Conservation (phyloP, 352 stramenopile genomes). For the Pythium chondricola region DNA sequence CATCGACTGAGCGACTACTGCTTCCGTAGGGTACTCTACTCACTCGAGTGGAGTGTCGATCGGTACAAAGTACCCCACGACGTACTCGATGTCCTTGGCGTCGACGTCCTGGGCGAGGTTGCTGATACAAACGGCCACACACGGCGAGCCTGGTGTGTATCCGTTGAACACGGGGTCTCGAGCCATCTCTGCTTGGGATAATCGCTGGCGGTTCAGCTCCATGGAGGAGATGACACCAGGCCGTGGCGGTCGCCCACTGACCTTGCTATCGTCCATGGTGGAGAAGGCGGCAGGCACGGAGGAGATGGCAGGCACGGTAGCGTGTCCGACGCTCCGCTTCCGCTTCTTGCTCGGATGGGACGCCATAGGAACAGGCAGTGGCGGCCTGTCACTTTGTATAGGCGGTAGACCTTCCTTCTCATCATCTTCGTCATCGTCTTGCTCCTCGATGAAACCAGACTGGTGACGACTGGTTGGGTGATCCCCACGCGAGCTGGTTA, state of each 20-base stretch:
- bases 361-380: too few relatives aligned
- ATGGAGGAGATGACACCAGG: constrained; percentile 53
- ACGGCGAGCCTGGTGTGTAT: constrained; percentile 30
- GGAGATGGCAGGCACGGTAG: not conserved
- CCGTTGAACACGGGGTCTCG: constrained; percentile 28
- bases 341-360: not conserved
- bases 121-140: constrained; percentile 23
- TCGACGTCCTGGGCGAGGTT: constrained; percentile 45
- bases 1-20: not conserved
- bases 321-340: not conserved
- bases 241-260: constrained; percentile 2
- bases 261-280: not conserved
- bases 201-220: constrained; percentile 41
- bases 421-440: constrained; percentile 3
- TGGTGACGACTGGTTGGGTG: not conserved
- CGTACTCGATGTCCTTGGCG: constrained; percentile 41
- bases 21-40: too few relatives aligned
- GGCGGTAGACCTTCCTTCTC: not conserved
- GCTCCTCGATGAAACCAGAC: constrained; percentile 3
- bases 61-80: constrained; percentile 55
- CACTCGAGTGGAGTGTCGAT: constrained; percentile 29
- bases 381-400: too few relatives aligned
- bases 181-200: constrained; percentile 24
- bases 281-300: not conserved
- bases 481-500: constrained; percentile 4